Conservation (phyloP, 176 grass and related monocot species). For the Themeda triandra region DNA sequence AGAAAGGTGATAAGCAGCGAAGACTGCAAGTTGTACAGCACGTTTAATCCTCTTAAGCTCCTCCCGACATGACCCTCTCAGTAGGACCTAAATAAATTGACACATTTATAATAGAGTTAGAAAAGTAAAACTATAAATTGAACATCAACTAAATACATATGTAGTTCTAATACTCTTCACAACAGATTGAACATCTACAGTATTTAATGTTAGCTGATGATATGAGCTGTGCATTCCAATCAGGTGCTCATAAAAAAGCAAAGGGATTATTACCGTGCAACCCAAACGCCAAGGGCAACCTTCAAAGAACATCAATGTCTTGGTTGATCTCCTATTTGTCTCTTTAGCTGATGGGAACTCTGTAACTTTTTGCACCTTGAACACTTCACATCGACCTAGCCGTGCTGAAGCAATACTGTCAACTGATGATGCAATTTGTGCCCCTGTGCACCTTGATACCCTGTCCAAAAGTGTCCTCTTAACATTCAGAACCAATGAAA, state of each 20-base stretch:
- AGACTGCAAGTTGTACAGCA: constrained; percentile 72
- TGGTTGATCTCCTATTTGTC: constrained; percentile 40
- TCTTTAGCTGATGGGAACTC: constrained; percentile 44
- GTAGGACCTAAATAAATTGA: constrained; percentile 64
- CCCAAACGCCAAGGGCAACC: constrained; percentile 83
- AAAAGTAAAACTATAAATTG: constrained; percentile 4
- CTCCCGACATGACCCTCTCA: constrained; percentile 68
- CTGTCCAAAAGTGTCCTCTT: constrained; percentile 86
- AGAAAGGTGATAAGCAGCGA: constrained; percentile 93
- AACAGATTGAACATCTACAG: constrained; percentile 4
- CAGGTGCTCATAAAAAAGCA: not conserved
- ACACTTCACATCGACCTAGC: constrained; percentile 71
- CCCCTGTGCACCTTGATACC: constrained; percentile 91
- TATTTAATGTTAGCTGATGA: constrained; percentile 6
- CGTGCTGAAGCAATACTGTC: constrained; percentile 53
- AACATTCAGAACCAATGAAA: constrained; percentile 91
- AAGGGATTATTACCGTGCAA: constrained; percentile 71
- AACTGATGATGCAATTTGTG: constrained; percentile 76
- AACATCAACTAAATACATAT: not conserved
- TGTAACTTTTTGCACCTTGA: constrained; percentile 69
- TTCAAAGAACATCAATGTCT: constrained; percentile 98
- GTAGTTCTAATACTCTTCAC: not conserved
- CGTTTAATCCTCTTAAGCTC: constrained; percentile 87
- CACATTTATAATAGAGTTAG: not conserved
- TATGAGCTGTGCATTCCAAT: constrained; percentile 10